Evolutionary conservation across 2,329 filamentous ascomycete species (phyloP).

Genomic region (Diaporthe aspalathi): DNA sequence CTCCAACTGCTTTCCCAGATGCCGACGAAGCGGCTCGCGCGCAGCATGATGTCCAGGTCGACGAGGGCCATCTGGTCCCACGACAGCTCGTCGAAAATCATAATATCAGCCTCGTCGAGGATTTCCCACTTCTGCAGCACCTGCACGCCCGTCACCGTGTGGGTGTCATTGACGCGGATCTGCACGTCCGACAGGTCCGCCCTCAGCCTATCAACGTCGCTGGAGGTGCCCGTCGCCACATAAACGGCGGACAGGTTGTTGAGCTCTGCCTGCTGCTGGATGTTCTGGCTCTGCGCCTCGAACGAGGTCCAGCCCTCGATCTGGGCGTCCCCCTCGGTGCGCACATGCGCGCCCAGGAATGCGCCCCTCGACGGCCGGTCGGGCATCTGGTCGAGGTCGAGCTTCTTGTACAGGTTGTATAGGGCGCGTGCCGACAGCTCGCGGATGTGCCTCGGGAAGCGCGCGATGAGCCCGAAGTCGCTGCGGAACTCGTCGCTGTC

Average conservation of each 20-base stretch:
- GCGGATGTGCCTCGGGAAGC: constrained; percentile 28
- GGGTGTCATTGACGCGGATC: constrained; percentile 29
- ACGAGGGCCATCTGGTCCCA: constrained; percentile 40
- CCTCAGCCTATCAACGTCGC: constrained; percentile 31
- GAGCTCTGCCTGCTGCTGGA: constrained; percentile 26
- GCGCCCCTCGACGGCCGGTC: constrained; percentile 5
- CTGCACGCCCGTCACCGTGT: neutral
- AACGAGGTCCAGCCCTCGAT: constrained; percentile 36
- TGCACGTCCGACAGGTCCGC: constrained; percentile 8
- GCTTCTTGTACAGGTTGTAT: constrained; percentile 32
- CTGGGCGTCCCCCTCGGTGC: constrained; percentile 35
- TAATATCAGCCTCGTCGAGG: constrained; percentile 34
- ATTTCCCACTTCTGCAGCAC: constrained; percentile 39
- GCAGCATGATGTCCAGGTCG: constrained; percentile 38
- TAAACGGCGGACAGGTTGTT: constrained; percentile 35
- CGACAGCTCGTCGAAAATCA: constrained; percentile 35
- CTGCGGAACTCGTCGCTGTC: constrained; percentile 33
- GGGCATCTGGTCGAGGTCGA: constrained; percentile 31
- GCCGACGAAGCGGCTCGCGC: constrained; percentile 38
- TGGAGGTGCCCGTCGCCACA: constrained; percentile 38
- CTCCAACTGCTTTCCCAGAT: constrained; percentile 40
- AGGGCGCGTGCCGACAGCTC: constrained; percentile 36
- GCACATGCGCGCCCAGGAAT: constrained; percentile 38
- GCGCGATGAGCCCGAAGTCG: constrained; percentile 34
- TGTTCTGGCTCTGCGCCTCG: constrained; percentile 19